phyloP scores from a whole-genome alignment of 768 basidiomycete genomes.

The Macrolepiota fuliginosa region DNA sequence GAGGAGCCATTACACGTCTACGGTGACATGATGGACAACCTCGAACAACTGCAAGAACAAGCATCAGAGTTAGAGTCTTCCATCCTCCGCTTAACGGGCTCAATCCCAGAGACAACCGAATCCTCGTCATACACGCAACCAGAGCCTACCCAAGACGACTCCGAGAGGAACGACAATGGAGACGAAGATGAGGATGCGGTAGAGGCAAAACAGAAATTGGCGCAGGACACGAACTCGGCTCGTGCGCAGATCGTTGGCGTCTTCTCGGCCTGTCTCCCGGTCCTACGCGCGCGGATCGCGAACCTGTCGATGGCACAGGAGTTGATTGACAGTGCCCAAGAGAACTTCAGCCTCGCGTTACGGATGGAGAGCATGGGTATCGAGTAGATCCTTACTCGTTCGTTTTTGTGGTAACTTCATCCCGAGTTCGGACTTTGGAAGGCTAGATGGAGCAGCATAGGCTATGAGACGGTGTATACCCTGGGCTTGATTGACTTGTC shows the following conservation, averaged over 20 bases:
- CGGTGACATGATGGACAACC: constrained; percentile 37
- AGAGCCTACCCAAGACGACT: too few relatives aligned
- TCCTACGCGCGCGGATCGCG: constrained; percentile 42
- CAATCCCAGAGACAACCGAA: background rate
- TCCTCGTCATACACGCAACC: too few relatives aligned
- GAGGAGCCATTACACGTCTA: constrained; percentile 41
- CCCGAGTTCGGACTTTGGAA: background rate
- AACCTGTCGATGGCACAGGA: constrained; percentile 49
- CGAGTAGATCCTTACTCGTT: constrained; percentile 12
- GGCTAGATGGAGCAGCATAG: too few relatives aligned
- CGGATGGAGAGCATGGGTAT: constrained; percentile 49
- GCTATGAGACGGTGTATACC: too few relatives aligned
- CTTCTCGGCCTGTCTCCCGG: constrained; percentile 45
- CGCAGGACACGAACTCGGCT: constrained; percentile 19
- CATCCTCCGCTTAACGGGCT: constrained; percentile 22
- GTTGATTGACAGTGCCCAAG: constrained; percentile 47
- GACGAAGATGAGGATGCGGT: background rate
- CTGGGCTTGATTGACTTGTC: too few relatives aligned
- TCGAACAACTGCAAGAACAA: constrained; percentile 30
- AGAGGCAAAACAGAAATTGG: too few relatives aligned
- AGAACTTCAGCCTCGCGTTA: constrained; percentile 44
- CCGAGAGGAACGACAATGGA: too few relatives aligned
- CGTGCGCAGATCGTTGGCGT: constrained; percentile 39
- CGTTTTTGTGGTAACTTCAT: background rate
- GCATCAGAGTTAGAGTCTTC: constrained; percentile 25